A percentile compares a stretch with the other conserved stretches of the same genome.
Evolutionary conservation across 345 rosid species (phyloP).

Genomic region (Nasturtium officinale): DNA sequence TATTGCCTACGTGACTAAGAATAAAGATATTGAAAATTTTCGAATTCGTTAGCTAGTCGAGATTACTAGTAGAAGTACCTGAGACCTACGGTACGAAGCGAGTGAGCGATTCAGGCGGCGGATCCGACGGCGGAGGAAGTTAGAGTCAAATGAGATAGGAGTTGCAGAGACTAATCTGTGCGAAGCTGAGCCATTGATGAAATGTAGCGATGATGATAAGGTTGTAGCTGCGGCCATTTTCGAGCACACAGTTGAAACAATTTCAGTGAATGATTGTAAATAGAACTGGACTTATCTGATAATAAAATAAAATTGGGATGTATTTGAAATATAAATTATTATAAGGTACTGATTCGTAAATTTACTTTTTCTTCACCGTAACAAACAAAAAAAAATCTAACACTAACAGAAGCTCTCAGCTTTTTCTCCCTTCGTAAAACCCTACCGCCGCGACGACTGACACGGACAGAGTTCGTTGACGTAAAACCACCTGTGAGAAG

Average conservation of each 20-base stretch:
- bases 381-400: slow-evolving; percentile 15
- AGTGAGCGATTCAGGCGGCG: slow-evolving; percentile 23
- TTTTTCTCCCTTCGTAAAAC: slow-evolving; percentile 23
- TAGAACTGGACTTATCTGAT: too few species aligned
- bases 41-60: background rate
- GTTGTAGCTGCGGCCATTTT: slow-evolving; percentile 42
- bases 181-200: slow-evolving; percentile 12
- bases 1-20: slow-evolving; percentile 52
- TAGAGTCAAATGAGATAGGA: slow-evolving; percentile 4
- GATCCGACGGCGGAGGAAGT: slow-evolving; percentile 13
- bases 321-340: too few species aligned
- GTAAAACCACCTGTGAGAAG: background rate
- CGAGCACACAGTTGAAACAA: background rate
- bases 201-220: slow-evolving; percentile 38
- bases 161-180: slow-evolving; percentile 11
- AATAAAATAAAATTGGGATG: too few species aligned
- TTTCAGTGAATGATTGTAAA: background rate
- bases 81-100: slow-evolving; percentile 36
- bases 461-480: slow-evolving; percentile 16
- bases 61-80: slow-evolving; percentile 20
- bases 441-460: slow-evolving; percentile 44
- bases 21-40: background rate
- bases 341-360: background rate
- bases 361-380: background rate
- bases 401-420: slow-evolving; percentile 16